Evolutionary conservation across 495 filamentous ascomycete genomes (phyloP), one percentile per base, ranked within the genome.

Genomic region (Terfezia claveryi): DNA sequence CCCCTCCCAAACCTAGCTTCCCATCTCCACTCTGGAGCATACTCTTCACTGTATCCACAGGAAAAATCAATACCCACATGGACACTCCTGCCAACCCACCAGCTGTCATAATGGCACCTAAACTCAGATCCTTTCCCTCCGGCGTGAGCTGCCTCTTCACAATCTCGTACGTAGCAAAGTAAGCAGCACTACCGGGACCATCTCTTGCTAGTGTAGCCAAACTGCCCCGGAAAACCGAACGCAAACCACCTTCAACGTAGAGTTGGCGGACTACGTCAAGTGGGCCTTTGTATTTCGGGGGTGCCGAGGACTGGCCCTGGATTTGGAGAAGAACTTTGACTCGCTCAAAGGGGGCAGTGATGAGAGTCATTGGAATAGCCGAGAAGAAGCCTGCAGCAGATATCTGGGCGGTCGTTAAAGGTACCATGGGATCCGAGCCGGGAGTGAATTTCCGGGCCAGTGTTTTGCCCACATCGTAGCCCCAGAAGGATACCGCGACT

Each of bases 11-110:
- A 1, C 84, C 89, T 23, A 86, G 82, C 56, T 80, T 81, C 16
- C 88, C 88, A 58, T 91, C 84, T 23, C 85, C 85, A 46, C 85
- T 91, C 76, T 99, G 91, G 67, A 99, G 68, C 53, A 88, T 73
- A 55, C 80, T 85, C 77, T 99, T 99, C 68, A 99, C 79, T 0
- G 92, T 99, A 64, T 99, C 91, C 54, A 99, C 74, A 6, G 91
- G 91, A 76, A 99, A 99, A 16, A 99, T 87, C 23, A 93, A 86
- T 57, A 95, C 85, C 91, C 91, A 99, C 91, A 99, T 99, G 23
- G 92, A 87, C 51, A 99, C 80, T 62, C 91, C 91, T 0, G 91
- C 91, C 0, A 80, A 82, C 50, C 85, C 91, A 56, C 91, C 91
- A 0, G 91, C 91, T 38, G 77, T 73, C 58, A 85, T 80, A n/a